Evolutionary conservation across 2,329 filamentous ascomycete genomes (phyloP), one percentile per base, ranked within the genome.

Genomic region (Colletotrichum cuscutae): DNA sequence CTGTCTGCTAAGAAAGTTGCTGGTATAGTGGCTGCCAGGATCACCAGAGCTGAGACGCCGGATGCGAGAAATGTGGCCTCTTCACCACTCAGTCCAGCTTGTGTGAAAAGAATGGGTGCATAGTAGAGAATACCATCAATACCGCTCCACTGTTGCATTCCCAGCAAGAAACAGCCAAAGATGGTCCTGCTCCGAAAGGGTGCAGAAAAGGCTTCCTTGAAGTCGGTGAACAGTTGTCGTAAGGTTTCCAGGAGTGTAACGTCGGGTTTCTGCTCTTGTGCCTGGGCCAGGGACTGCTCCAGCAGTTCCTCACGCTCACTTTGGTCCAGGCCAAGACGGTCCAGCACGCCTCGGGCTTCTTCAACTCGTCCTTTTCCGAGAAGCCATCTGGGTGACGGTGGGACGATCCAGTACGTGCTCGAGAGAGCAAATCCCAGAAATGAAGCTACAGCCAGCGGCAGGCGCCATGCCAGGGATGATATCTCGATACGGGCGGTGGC

Each of bases 51-150:
- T 0, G 89, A 89, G 8, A 91, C 83, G 0, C 89, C 89, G 0
- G 89, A 91, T 0, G 89, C 90, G 13, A 91, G 81, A 71, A 91
- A 89, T 0, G 85, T 87, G 1, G 87, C 85, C 68, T 86, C 83
- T 12, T 86, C 82, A 2, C 86, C 87, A 7, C 83, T 81, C 2
- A 92, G 83, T 0, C 90, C 90, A 0, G 90, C 89, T 68, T 90
- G 88, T 24, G 85, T 82, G 75, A 92, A 92, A 0, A 92, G 80
- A 0, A 88, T 82, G 0, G 91, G 90, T 0, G 90, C 89, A 68
- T 92, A 92, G 74, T 89, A 91, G 2, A 91, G 81, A 0, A 92
- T 86, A 0, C 89, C 90, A 49, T 92, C 90, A 52, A 92, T 91
- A 0, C 90, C 89, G 22, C 83, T 86, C 12, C 91, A 82, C 60